These are phyloP conservation scores for Agroathelia rolfsii DNA, from an alignment of 1,284 basidiomycete genomes.

Conservation along the genomic window DNA sequence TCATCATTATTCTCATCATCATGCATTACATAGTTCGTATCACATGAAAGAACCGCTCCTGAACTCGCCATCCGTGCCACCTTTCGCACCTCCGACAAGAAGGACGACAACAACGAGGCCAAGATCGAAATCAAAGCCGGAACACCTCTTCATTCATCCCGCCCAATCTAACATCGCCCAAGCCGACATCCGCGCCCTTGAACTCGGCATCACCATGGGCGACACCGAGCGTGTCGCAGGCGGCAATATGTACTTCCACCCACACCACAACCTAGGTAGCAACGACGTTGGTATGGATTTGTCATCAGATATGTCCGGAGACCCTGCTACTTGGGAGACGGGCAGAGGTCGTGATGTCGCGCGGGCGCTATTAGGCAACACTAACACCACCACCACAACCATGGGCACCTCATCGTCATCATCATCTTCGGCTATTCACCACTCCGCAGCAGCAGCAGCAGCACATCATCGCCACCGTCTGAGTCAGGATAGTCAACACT, in stretches of 20 bases:
- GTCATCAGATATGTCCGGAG: too few species aligned
- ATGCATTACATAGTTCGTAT: slow-evolving; percentile 11
- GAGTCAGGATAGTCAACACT: too few species aligned
- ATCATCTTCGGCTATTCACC: too few species aligned
- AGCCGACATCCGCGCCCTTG: slow-evolving; percentile 46
- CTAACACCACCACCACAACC: slow-evolving; percentile 7
- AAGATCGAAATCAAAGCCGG: slow-evolving; percentile 44
- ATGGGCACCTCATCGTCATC: too few species aligned
- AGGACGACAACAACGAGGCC: slow-evolving; percentile 18
- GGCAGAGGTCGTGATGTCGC: slow-evolving; percentile 31
- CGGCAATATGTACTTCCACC: slow-evolving; percentile 8
- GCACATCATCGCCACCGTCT: too few species aligned
- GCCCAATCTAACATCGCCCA: slow-evolving; percentile 49
- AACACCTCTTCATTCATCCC: slow-evolving; percentile 52
- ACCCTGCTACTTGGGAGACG: too few species aligned
- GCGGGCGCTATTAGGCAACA: slow-evolving; percentile 21
- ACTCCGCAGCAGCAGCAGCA: too few species aligned
- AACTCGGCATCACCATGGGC: slow-evolving; percentile 39
- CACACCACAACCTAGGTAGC: background rate
- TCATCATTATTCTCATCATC: too few species aligned
- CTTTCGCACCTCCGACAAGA: slow-evolving; percentile 13
- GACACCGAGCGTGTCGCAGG: slow-evolving; percentile 31
- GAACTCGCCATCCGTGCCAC: slow-evolving; percentile 12
- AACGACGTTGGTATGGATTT: background rate
- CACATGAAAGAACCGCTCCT: slow-evolving; percentile 25